Conservation (phyloP, 2,329 filamentous ascomycete species). For the Ilyonectria robusta region DNA sequence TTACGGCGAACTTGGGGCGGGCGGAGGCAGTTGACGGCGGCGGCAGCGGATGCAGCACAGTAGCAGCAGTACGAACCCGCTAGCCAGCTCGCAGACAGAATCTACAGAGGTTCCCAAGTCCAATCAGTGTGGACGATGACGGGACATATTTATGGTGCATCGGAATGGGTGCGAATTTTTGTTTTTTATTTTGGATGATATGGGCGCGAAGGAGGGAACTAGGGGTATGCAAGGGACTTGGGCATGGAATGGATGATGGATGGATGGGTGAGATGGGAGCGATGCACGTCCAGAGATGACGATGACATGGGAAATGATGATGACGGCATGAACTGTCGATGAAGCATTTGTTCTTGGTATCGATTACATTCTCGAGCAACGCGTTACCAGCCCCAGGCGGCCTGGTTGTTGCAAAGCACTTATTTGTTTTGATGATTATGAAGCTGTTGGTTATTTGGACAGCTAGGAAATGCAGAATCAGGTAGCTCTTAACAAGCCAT, state of each 20-base stretch:
- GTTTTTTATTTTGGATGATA: conserved; percentile 4
- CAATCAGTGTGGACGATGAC: conserved; percentile 43
- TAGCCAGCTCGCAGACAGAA: conserved; percentile 39
- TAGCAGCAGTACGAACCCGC: conserved; percentile 36
- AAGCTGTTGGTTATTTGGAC: conserved; percentile 35
- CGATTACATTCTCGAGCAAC: conserved; percentile 42
- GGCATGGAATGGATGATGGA: conserved; percentile 16
- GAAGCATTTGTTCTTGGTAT: conserved; percentile 42
- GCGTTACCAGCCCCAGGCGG: conserved; percentile 42
- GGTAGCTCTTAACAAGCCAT: conserved; percentile 19
- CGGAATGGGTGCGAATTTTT: conserved; percentile 24
- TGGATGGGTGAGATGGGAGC: conserved; percentile 36
- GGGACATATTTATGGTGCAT: conserved; percentile 34
- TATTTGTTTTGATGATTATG: conserved; percentile 37
- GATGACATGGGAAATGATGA: conserved; percentile 48
- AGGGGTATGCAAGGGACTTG: background rate
- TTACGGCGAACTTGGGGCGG: conserved; percentile 39
- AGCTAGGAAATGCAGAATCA: conserved; percentile 15
- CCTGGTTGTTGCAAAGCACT: conserved; percentile 37
- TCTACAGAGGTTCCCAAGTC: conserved; percentile 45
- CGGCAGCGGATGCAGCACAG: conserved; percentile 35
- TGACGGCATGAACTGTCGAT: conserved; percentile 46
- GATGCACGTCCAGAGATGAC: conserved; percentile 38
- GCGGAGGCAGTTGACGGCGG: conserved; percentile 29
- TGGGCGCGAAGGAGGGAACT: conserved; percentile 6